A percentile compares a stretch with the other conserved stretches of the same genome.
These are phyloP conservation scores for Cymodocea nodosa DNA, from an alignment of 116 monocot species.

Conservation along the genomic window DNA sequence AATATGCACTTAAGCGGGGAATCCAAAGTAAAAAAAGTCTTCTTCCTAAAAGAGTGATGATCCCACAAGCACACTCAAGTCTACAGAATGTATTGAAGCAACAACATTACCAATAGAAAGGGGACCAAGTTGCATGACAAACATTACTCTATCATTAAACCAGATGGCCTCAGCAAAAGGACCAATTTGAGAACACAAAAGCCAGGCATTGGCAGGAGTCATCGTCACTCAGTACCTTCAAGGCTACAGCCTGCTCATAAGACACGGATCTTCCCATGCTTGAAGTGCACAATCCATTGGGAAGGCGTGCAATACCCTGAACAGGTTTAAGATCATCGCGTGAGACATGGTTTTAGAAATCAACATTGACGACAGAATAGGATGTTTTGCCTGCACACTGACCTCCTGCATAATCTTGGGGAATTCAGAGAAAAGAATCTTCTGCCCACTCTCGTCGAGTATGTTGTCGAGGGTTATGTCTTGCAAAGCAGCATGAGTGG, in stretches of 20 bases:
- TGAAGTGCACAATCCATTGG: constrained; percentile 61
- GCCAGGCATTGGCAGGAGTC: constrained; percentile 64
- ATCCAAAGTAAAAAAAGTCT: too few relatives aligned
- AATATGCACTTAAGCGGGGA: too few relatives aligned
- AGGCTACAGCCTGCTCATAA: constrained; percentile 66
- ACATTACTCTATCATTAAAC: too few relatives aligned
- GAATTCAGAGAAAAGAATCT: constrained; percentile 44
- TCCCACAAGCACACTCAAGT: too few relatives aligned
- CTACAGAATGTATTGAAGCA: too few relatives aligned
- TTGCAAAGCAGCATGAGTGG: constrained; percentile 65
- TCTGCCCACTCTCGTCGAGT: constrained; percentile 62
- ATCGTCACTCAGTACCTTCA: constrained; percentile 73
- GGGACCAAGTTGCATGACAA: too few relatives aligned
- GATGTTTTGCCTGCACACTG: background rate
- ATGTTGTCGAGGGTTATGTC: constrained; percentile 72
- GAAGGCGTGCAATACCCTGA: constrained; percentile 62
- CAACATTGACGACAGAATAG: background rate
- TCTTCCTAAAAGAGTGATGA: too few relatives aligned
- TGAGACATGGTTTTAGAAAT: too few relatives aligned
- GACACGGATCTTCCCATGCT: constrained; percentile 88
- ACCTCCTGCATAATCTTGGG: constrained; percentile 85
- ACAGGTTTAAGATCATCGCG: background rate
- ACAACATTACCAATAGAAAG: too few relatives aligned
- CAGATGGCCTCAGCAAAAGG: constrained; percentile 24
- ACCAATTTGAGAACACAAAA: constrained; percentile 84